A percentile compares a stretch with the other conserved stretches of the same genome.
Conservation (phyloP, 345 rosid genomes). For the Pugionium cornutum region DNA sequence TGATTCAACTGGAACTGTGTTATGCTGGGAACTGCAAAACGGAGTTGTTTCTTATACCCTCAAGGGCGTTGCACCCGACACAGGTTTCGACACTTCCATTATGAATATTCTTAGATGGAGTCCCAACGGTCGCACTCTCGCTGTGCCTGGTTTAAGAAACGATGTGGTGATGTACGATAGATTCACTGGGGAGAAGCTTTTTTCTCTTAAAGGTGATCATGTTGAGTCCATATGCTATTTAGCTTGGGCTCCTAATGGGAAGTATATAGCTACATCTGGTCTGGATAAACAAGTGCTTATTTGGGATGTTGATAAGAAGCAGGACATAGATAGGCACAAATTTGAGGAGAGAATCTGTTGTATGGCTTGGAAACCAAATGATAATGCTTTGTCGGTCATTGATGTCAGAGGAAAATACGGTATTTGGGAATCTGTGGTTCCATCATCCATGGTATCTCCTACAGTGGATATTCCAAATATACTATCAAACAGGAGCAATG, state of each 20-base stretch:
- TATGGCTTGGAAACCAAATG: slow-evolving; percentile 91
- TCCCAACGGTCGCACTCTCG: slow-evolving; percentile 86
- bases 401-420: slow-evolving; percentile 81
- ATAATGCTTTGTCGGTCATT: slow-evolving; percentile 84
- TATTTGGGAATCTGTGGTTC: slow-evolving; percentile 86
- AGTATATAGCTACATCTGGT: slow-evolving; percentile 87
- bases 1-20: slow-evolving; percentile 80
- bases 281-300: slow-evolving; percentile 82
- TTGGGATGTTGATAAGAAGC: slow-evolving; percentile 84
- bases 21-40: slow-evolving; percentile 85
- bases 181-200: slow-evolving; percentile 87
- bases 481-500: slow-evolving; percentile 63
- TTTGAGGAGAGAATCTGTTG: slow-evolving; percentile 73
- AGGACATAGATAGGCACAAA: slow-evolving; percentile 84
- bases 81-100: slow-evolving; percentile 57
- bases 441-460: slow-evolving; percentile 89
- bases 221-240: slow-evolving; percentile 64
- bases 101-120: slow-evolving; percentile 83
- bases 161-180: slow-evolving; percentile 93
- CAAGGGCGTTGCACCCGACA: slow-evolving; percentile 64
- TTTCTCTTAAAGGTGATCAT: slow-evolving; percentile 82
- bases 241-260: slow-evolving; percentile 95
- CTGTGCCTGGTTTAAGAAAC: slow-evolving; percentile 83
- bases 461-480: slow-evolving; percentile 68
- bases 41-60: slow-evolving; percentile 64